Base-by-base conservation (phyloP, 805 yeast genomes). In the Wickerhamomyces bovis region DNA sequence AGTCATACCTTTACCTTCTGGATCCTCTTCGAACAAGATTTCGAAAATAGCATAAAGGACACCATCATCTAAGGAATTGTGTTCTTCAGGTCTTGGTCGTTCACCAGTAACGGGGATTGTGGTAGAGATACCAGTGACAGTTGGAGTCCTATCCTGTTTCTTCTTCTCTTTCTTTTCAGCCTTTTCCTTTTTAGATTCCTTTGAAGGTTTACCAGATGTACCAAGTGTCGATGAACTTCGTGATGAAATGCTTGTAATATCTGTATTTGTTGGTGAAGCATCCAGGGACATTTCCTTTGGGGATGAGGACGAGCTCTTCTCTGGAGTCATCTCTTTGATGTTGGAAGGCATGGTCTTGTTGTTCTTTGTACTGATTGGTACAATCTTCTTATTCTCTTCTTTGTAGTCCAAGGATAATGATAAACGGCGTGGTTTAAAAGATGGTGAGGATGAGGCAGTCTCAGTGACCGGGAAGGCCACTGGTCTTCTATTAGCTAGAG, bases 81-180 rank as follows among this genome's bases (percentile, higher is more conserved):
- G 81, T 52, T 80, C 80, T n/a, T 72, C 74, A 3, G 95, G 95
- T 53, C 69, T 69, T 41, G 90, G 89, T 53, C 83, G 68, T 51
- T 77, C 82, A 33, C 92, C 92, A 13, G 90, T 83, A 7, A 85
- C 86, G 1, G 94, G 94, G 47, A 85, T 84, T 2, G 85, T 77
- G 40, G 89, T 83, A 13, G 90, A 81, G 35, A 85, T 82, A 42
- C 89, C 87, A 36, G 85, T 80, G 3, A 85, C 85, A 38, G 58
- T 55, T 16, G 61, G 59, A 20, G 57, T 59, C 45, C 60, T 57
- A 3, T 60, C 53, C 6, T 54, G 52, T 43, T 57, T 57, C n/a
- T 52, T 47, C 33, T 53, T 50, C 41, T 53, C 46, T 13, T 53
- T 52, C 33, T 53, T 54, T 38, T 53, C 55, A 39, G 56, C 54